Evolutionary conservation across 208 protist genomes (phyloP).

Genomic region (Leishmania guyanensis): DNA sequence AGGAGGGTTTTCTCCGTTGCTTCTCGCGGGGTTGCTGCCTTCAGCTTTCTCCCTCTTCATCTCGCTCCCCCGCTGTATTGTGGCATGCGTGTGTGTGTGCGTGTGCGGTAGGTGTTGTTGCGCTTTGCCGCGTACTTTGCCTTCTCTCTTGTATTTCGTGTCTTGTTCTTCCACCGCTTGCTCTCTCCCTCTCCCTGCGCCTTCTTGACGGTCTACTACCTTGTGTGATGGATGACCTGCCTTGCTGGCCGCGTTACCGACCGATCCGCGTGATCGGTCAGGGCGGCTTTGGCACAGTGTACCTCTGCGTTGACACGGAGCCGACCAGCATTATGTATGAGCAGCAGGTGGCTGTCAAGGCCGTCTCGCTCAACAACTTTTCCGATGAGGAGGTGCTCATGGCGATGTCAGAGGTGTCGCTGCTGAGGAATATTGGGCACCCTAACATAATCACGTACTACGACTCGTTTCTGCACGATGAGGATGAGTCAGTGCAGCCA

Average conservation of each 20-base stretch:
- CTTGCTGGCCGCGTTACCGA: conserved; percentile 56
- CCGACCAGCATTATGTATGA: conserved; percentile 9
- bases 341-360: conserved; percentile 76
- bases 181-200: conserved; percentile 11
- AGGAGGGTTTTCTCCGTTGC: background rate
- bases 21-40: background rate
- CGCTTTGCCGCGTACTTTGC: background rate
- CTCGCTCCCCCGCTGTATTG: background rate
- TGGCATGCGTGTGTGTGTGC: background rate
- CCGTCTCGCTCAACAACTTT: conserved; percentile 49
- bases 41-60: background rate
- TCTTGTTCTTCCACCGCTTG: conserved; percentile 6
- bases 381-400: conserved; percentile 64
- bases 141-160: conserved; percentile 11
- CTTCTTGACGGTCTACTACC: background rate
- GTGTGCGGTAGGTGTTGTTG: background rate
- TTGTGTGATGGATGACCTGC: conserved; percentile 22
- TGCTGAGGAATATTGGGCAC: conserved; percentile 75
- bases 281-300: conserved; percentile 78
- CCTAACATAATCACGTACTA: conserved; percentile 84
- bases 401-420: conserved; percentile 80
- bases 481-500: conserved; percentile 2
- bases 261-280: conserved; percentile 55
- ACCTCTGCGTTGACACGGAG: conserved; percentile 66
- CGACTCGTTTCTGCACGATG: conserved; percentile 82